Percentiles rank a stretch among this genome's conserved stretches.
These are phyloP conservation scores for Chenopodium quinoa DNA, from an alignment of 148 eudicot genomes.

Conservation along the genomic window DNA sequence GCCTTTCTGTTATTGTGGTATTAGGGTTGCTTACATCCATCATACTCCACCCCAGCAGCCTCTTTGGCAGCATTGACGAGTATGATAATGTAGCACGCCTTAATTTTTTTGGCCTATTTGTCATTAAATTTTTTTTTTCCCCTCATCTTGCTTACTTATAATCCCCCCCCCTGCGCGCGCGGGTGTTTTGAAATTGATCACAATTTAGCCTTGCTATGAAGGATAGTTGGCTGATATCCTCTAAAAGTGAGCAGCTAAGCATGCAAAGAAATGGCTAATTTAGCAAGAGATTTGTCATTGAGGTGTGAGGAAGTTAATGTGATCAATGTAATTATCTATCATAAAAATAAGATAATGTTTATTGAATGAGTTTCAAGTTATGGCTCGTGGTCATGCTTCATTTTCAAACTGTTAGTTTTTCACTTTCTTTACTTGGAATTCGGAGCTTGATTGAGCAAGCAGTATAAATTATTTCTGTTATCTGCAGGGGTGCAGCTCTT, in stretches of 20 bases:
- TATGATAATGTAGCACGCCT: neutral
- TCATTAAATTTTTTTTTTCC: neutral
- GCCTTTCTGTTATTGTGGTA: too few relatives aligned
- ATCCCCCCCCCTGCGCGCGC: neutral
- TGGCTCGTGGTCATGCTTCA: neutral
- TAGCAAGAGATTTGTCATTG: neutral
- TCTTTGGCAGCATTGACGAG: neutral
- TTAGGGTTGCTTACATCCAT: too few relatives aligned
- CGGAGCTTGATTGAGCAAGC: neutral
- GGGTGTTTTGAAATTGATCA: neutral
- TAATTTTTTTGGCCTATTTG: neutral
- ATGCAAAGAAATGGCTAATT: neutral
- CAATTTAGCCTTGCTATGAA: neutral
- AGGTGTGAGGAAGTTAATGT: neutral
- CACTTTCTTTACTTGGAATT: neutral
- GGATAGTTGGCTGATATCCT: neutral
- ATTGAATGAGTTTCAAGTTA: neutral
- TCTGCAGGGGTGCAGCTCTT: constrained; percentile 97
- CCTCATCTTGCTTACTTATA: neutral
- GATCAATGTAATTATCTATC: neutral
- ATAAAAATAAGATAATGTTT: neutral
- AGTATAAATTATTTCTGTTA: constrained; percentile 6
- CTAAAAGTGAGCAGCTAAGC: neutral
- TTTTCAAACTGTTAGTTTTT: neutral
- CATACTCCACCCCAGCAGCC: too few relatives aligned